phyloP scores from a whole-genome alignment of 164 flowering plant species.

The Stephania yunnanensis region DNA sequence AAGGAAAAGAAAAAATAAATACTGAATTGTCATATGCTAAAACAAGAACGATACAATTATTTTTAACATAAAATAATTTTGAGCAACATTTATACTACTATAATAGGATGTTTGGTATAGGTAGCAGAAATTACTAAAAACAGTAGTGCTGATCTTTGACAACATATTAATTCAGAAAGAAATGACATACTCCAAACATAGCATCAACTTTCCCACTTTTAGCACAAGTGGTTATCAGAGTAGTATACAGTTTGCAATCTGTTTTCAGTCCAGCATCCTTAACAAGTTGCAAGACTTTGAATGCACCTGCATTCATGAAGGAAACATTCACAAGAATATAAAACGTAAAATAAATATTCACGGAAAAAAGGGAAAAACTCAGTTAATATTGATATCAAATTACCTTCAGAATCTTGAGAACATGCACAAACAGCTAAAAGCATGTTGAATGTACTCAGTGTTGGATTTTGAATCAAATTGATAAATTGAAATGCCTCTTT shows the following conservation, averaged over 20 bases:
- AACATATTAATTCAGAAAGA: background rate
- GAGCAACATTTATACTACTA: background rate
- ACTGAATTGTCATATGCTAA: background rate
- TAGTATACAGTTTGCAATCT: constrained; percentile 94
- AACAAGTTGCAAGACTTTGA: constrained; percentile 57
- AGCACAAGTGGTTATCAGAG: constrained; percentile 82
- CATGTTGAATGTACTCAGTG: constrained; percentile 93
- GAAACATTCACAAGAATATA: constrained; percentile 5
- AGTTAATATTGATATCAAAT: constrained; percentile 8
- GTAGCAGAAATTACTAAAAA: background rate
- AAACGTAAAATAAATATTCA: background rate
- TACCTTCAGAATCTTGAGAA: constrained; percentile 84
- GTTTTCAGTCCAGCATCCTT: constrained; percentile 65
- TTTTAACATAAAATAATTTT: too few relatives aligned
- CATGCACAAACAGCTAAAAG: constrained; percentile 85
- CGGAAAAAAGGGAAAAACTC: background rate
- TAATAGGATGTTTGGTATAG: background rate
- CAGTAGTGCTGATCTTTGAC: background rate
- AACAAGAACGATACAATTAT: background rate
- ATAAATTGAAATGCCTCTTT: constrained; percentile 73
- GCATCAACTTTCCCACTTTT: constrained; percentile 91
- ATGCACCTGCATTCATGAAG: constrained; percentile 55
- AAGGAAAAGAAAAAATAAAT: background rate
- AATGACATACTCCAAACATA: constrained; percentile 77
- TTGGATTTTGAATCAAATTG: constrained; percentile 63